Conservation (phyloP, 164 flowering plant species). For the Aristolochia contorta region DNA sequence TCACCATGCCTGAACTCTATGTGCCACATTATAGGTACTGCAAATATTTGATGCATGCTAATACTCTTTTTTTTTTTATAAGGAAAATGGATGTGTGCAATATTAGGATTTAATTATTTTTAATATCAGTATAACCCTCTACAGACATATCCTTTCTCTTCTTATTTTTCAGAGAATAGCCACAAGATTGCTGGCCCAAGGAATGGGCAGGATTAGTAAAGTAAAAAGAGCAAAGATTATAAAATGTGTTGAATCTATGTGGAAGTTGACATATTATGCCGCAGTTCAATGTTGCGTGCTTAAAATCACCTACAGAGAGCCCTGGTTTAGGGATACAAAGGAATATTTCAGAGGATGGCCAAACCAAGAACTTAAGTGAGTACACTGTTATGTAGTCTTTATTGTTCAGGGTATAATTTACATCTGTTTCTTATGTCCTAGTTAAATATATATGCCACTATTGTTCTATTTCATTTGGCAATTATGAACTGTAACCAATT, state of each 20-base stretch:
- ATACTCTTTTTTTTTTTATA: neutral
- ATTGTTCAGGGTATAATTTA: too few species aligned
- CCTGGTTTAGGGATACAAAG: constrained; percentile 63
- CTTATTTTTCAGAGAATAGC: constrained; percentile 52
- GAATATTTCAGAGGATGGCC: constrained; percentile 81
- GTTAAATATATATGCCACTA: too few species aligned
- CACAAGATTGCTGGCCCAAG: constrained; percentile 35
- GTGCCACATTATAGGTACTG: neutral
- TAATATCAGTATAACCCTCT: too few species aligned
- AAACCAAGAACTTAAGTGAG: constrained; percentile 77
- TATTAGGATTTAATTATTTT: neutral
- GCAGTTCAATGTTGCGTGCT: constrained; percentile 50
- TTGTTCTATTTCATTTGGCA: too few species aligned
- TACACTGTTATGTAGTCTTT: constrained; percentile 1
- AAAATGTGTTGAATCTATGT: constrained; percentile 86
- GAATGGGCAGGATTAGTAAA: constrained; percentile 28
- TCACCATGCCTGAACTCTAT: neutral
- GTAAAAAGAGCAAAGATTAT: constrained; percentile 43
- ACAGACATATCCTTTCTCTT: neutral
- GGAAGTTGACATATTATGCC: constrained; percentile 81
- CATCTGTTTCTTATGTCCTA: too few species aligned
- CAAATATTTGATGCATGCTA: neutral
- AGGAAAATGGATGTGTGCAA: neutral
- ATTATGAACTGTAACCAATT: too few species aligned
- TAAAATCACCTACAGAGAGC: constrained; percentile 38